Evolutionary conservation across 139 green algal species (phyloP).

Genomic region (Closterium sp.): DNA sequence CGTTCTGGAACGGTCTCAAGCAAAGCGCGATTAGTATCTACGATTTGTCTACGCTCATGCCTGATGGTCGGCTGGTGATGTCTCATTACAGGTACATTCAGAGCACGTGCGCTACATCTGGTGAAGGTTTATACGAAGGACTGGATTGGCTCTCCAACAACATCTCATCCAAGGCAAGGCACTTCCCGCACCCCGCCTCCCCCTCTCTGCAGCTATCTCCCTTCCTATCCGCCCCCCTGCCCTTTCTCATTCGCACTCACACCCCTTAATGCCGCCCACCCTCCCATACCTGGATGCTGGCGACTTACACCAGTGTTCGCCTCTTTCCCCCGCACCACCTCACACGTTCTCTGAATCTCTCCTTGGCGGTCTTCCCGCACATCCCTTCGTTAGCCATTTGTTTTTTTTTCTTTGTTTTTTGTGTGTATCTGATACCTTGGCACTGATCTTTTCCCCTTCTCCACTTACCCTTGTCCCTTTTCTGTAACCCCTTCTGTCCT

Average conservation of each 20-base stretch:
- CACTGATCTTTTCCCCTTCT: too few relatives aligned
- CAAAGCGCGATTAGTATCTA: background rate
- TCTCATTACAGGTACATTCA: constrained; percentile 86
- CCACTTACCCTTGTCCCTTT: too few relatives aligned
- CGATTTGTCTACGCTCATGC: background rate
- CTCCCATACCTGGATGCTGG: background rate
- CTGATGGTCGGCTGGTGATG: background rate
- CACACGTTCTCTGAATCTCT: too few relatives aligned
- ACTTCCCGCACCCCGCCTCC: too few relatives aligned
- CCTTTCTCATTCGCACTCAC: background rate
- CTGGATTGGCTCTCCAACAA: constrained; percentile 89
- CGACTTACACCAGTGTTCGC: too few relatives aligned
- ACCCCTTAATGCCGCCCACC: background rate
- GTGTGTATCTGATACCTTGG: too few relatives aligned
- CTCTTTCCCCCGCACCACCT: background rate
- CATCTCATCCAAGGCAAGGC: constrained; percentile 48
- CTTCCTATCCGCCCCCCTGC: background rate
- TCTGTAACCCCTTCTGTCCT: too few relatives aligned
- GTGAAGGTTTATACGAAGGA: constrained; percentile 97
- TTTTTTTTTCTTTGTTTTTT: too few relatives aligned
- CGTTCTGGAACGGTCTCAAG: background rate
- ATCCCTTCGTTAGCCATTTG: background rate
- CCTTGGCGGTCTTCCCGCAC: too few relatives aligned
- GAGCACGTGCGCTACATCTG: constrained; percentile 91
- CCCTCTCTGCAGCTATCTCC: background rate